phyloP scores from a whole-genome alignment of 768 basidiomycete species.

The Calocybe indica region DNA sequence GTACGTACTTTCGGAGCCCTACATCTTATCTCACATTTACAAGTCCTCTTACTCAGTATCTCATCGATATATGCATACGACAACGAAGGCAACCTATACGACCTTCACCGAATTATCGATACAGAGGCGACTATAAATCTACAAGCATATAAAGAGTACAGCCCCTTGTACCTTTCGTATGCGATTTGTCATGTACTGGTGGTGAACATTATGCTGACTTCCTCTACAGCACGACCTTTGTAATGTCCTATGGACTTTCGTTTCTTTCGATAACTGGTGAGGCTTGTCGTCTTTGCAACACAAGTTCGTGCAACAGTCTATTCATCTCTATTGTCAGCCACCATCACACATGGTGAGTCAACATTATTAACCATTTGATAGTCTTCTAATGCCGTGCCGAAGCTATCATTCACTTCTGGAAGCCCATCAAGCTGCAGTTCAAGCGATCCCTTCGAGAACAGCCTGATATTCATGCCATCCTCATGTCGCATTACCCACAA shows the following conservation, averaged over 20 bases:
- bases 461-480: conserved; percentile 53
- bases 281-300: neutral
- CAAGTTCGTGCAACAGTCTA: neutral
- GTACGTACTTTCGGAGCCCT: conserved; percentile 23
- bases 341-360: conserved; percentile 35
- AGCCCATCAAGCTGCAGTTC: conserved; percentile 49
- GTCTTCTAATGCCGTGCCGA: neutral
- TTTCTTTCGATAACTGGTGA: conserved; percentile 60
- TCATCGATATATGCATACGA: conserved; percentile 52
- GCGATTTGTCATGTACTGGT: conserved; percentile 5
- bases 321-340: conserved; percentile 22
- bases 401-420: conserved; percentile 51
- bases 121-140: conserved; percentile 16
- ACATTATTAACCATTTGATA: neutral
- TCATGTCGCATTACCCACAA: conserved; percentile 52
- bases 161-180: conserved; percentile 42
- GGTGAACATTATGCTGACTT: neutral
- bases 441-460: conserved; percentile 45
- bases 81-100: conserved; percentile 44
- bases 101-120: conserved; percentile 35
- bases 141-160: conserved; percentile 36
- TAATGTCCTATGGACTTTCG: conserved; percentile 50
- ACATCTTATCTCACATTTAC: conserved; percentile 4
- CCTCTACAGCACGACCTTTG: conserved; percentile 41
- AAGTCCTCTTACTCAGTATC: conserved; percentile 19